Base-by-base conservation (phyloP, 345 rosid genomes). In the Pelargonium nanum region DNA sequence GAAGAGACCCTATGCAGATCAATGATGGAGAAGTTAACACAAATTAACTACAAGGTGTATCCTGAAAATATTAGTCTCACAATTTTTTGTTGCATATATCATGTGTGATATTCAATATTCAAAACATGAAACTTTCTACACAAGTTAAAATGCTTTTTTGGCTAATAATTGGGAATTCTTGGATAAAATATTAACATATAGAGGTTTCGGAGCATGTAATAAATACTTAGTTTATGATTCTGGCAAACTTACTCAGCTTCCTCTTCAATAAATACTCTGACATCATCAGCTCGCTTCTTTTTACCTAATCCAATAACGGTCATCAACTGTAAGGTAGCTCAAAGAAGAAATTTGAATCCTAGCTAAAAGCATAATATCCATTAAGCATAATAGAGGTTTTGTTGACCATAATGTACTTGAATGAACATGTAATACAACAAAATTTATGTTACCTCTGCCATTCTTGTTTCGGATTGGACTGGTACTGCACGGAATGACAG, bases 181-280 rank as follows among this genome's bases (percentile, higher is more conserved):
- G 26, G 24, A 55, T 10, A 55, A 55, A 17, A 22, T 22, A 54
- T 54, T n/a, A 22, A 54, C 24, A 10, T 22, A 9, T 26, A 21
- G n/a, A n/a, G 17, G 32, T 26, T n/a, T 26, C 20, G 22, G 21
- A 19, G 20, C 40, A 2, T 57, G 4, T 57, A n/a, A n/a, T n/a
- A n/a, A n/a, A 57, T 57, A 19, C 1, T 8, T 34, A 34, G 6
- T 17, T 23, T 26, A 26, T 15, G 34, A 25, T 28, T 12, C 60
- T 28, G 48, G 26, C 44, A 17, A 68, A 77, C 96, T 83, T 81
- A 89, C 96, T 85, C 96, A 2, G 96, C 96, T 75, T 89, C 93
- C 59, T 76, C 89, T 23, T 92, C 98, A 63, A 92, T 80, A 70
- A 80, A 87, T 61, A 69, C 68, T 69, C 65, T 68, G 24, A 68